Percentiles rank a stretch among this genome's conserved stretches.
phyloP scores from a whole-genome alignment of 1,284 basidiomycete genomes.

The Cutaneotrichosporon arboriforme region DNA sequence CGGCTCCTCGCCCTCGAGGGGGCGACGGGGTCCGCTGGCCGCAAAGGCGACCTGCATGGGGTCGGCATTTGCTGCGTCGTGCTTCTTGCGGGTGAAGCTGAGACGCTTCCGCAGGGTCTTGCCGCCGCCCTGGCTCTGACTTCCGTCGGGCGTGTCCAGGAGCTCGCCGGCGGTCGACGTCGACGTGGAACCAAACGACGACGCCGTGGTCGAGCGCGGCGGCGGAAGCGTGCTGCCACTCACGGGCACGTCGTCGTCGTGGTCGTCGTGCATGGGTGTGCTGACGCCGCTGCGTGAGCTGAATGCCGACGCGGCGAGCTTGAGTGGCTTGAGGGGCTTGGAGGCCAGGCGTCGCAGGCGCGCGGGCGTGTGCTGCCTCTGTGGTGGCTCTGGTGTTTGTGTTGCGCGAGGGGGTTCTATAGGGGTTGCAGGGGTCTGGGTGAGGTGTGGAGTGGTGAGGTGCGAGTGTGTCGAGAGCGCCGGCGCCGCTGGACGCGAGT shows the following conservation, averaged over 20 bases:
- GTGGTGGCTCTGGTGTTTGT: not conserved
- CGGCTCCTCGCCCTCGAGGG: conserved; percentile 45
- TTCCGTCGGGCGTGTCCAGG: not conserved
- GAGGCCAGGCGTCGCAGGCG: conserved; percentile 30
- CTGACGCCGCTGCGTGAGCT: conserved; percentile 1
- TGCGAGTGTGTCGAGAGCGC: not conserved
- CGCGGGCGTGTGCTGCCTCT: not conserved
- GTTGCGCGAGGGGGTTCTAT: not conserved
- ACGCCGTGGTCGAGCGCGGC: not conserved
- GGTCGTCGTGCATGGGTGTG: conserved; percentile 1
- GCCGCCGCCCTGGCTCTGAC: not conserved
- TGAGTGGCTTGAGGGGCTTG: conserved; percentile 44
- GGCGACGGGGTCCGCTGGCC: conserved; percentile 38
- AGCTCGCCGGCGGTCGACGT: not conserved
- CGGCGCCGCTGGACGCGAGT: not conserved
- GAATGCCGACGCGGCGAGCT: conserved; percentile 40
- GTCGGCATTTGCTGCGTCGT: conserved; percentile 5
- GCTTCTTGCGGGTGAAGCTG: conserved; percentile 10
- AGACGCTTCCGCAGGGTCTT: not conserved
- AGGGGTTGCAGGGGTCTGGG: not conserved
- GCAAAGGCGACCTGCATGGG: conserved; percentile 34
- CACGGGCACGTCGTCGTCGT: not conserved
- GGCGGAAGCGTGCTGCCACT: not conserved
- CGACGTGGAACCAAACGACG: not conserved
- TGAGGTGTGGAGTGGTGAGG: not conserved